Evolutionary conservation across 805 yeast species (phyloP), one percentile per base, ranked within the genome.

Genomic region (Saccharomycopsis schoenii): DNA sequence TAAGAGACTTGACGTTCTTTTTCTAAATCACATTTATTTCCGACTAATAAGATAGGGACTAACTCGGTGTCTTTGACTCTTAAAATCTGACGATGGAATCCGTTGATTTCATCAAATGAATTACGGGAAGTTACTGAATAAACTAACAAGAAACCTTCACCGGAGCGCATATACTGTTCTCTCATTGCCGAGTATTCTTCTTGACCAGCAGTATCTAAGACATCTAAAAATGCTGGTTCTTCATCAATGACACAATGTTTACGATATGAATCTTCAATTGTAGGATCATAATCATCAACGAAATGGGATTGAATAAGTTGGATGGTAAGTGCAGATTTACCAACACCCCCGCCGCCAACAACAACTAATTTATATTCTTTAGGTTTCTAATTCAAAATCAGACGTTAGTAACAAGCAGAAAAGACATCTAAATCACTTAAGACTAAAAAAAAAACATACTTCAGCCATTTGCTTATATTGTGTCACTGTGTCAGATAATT

Each of bases 261-360:
- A 67, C 97, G 81, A 73, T 88, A 88, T 0, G 92, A 85, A 69
- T 88, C 94, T 74, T 94, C 99, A 70, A 94, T 94, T 11, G 99
- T 94, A 10, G 99, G 99, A 74, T 94, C 99, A 70, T 94, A 94
- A 72, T 94, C 99, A 72, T 92, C 97, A 39, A 93, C 96, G 70
- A 94, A 94, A 69, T 92, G 97, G 41, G 91, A 83, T 73, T 93
- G 98, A 60, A 94, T 91, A 69, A 94, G 80, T 73, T 94, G 96
- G 66, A 94, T 94, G 34, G 99, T 94, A 65, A 94, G 77, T 5
- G 99, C 98, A 25, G 96, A 87, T 73, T 94, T 94, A 75, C 99
- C 99, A 60, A 94, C 99, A 75, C 97, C 97, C 71, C 98, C 98
- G 47, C 97, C 97, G 61, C 98, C 99, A 61, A 93, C 97, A 55